These are phyloP conservation scores for Coniella vitis DNA, from an alignment of 2,329 filamentous ascomycete species.

Conservation along the genomic window DNA sequence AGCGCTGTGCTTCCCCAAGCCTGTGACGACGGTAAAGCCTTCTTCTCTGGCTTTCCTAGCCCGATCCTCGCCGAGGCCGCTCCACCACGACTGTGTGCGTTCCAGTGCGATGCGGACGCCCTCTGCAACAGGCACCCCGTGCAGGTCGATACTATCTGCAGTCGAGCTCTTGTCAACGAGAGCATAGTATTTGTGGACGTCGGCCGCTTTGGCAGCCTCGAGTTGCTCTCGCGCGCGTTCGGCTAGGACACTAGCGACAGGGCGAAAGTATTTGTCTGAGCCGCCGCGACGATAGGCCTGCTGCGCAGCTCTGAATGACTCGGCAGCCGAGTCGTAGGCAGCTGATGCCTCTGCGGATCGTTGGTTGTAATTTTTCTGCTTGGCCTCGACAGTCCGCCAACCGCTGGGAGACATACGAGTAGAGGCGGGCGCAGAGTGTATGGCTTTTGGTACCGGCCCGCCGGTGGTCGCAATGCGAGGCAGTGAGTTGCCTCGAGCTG, in stretches of 20 bases:
- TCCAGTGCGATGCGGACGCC: constrained; percentile 71
- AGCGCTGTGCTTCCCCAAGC: constrained; percentile 69
- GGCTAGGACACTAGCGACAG: constrained; percentile 69
- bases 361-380: constrained; percentile 11
- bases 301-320: constrained; percentile 31
- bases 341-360: constrained; percentile 8
- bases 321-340: constrained; percentile 10
- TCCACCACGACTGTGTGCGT: constrained; percentile 70
- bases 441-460: constrained; percentile 22
- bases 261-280: constrained; percentile 67
- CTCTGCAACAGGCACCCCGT: constrained; percentile 75
- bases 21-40: constrained; percentile 72
- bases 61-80: constrained; percentile 57
- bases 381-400: constrained; percentile 11
- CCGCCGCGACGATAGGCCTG: constrained; percentile 42
- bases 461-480: not conserved
- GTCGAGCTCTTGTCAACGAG: constrained; percentile 64
- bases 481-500: constrained; percentile 8
- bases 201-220: constrained; percentile 48
- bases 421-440: constrained; percentile 21
- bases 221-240: constrained; percentile 61
- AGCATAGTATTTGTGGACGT: constrained; percentile 61
- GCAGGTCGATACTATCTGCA: constrained; percentile 61
- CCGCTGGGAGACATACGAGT: not conserved
- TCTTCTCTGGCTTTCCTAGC: constrained; percentile 40